Percentiles rank a stretch among this genome's conserved stretches.
phyloP scores from a whole-genome alignment of 768 basidiomycete species.

The Phanerodontia chrysosporium region DNA sequence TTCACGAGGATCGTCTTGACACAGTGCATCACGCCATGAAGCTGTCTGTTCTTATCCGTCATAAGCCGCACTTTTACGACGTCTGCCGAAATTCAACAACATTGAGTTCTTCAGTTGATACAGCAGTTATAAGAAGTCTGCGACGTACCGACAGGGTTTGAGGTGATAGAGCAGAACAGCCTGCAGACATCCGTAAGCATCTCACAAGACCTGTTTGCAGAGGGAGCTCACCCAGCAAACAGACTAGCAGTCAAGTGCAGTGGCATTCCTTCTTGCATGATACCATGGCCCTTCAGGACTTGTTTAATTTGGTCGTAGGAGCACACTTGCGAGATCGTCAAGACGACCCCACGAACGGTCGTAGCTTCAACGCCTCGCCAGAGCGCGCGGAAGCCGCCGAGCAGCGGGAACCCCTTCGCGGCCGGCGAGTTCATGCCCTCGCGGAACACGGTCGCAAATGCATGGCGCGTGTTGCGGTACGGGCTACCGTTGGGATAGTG shows the following conservation, averaged over 20 bases:
- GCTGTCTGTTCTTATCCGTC: constrained; percentile 31
- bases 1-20: constrained; percentile 24
- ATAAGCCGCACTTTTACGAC: constrained; percentile 35
- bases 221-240: constrained; percentile 28
- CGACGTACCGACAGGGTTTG: constrained; percentile 26
- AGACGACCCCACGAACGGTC: constrained; percentile 29
- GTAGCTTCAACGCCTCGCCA: constrained; percentile 32
- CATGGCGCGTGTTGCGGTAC: constrained; percentile 28
- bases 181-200: constrained; percentile 7
- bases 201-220: neutral
- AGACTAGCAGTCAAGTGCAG: constrained; percentile 30
- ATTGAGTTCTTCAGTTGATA: neutral
- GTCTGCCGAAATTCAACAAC: constrained; percentile 16
- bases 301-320: constrained; percentile 36
- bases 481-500: constrained; percentile 31
- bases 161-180: constrained; percentile 32
- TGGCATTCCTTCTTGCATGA: constrained; percentile 31
- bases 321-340: constrained; percentile 32
- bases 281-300: constrained; percentile 23
- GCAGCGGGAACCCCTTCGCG: constrained; percentile 7
- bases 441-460: constrained; percentile 27
- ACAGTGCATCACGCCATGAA: constrained; percentile 27
- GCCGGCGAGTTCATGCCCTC: constrained; percentile 21
- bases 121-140: neutral
- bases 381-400: constrained; percentile 25